Conservation (phyloP, 768 basidiomycete species). For the Amanita exitialis region DNA sequence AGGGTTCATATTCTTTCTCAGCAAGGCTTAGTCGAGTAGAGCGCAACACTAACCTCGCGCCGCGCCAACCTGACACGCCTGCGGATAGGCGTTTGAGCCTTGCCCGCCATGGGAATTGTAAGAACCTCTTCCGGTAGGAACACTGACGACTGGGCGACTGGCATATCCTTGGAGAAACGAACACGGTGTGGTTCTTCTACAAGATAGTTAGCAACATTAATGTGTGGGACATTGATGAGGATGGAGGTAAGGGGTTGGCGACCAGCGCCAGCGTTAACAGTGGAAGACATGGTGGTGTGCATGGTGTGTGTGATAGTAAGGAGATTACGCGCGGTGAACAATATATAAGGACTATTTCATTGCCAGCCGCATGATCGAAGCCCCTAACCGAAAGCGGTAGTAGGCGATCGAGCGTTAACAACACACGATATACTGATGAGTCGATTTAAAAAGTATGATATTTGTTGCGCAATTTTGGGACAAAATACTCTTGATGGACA, state of each 20-base stretch:
- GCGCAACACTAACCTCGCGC: background rate
- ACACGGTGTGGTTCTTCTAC: background rate
- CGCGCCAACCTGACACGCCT: background rate
- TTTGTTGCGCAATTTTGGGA: too few species aligned
- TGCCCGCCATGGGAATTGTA: background rate
- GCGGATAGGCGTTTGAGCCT: background rate
- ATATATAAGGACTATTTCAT: too few species aligned
- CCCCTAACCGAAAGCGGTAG: too few species aligned
- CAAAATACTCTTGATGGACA: too few species aligned
- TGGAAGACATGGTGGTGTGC: background rate
- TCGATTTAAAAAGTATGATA: too few species aligned
- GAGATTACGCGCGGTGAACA: too few species aligned
- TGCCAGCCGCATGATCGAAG: too few species aligned
- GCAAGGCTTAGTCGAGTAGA: background rate
- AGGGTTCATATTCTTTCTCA: too few species aligned
- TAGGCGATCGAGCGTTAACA: too few species aligned
- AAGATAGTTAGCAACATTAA: background rate
- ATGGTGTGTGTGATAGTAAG: background rate
- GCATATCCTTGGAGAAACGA: background rate
- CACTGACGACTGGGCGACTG: background rate
- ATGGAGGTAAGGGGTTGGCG: background rate
- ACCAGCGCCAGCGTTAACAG: background rate
- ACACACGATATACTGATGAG: too few species aligned
- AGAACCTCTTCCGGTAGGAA: background rate
- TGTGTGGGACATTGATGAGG: background rate